These are phyloP conservation scores for Tolypocladium guangdongense DNA, from an alignment of 2,329 filamentous ascomycete species.

Conservation along the genomic window DNA sequence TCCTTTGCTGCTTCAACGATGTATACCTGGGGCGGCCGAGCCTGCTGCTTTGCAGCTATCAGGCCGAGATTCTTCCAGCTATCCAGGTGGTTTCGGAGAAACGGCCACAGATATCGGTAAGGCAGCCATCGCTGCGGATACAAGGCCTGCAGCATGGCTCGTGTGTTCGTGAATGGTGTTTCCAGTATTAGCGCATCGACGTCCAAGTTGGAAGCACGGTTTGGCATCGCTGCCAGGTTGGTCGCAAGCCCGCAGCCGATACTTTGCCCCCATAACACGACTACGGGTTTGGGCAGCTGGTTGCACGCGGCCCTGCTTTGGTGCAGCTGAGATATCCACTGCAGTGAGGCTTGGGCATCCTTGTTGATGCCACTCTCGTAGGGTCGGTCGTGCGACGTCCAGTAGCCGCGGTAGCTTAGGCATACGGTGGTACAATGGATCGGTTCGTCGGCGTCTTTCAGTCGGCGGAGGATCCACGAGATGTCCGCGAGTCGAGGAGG, in stretches of 20 bases:
- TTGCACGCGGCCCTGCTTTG: conserved; percentile 8
- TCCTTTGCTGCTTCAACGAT: conserved; percentile 47
- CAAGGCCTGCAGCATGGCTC: conserved; percentile 57
- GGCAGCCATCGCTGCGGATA: conserved; percentile 75
- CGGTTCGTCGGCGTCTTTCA: conserved; percentile 26
- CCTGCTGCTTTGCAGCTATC: conserved; percentile 21
- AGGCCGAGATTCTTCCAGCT: conserved; percentile 38
- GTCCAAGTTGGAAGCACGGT: conserved; percentile 25
- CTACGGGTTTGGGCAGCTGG: conserved; percentile 16
- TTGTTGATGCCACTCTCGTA: conserved; percentile 59
- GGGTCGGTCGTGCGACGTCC: conserved; percentile 63
- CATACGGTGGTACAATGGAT: conserved; percentile 38
- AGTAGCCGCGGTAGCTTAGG: conserved; percentile 61
- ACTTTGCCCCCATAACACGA: conserved; percentile 68
- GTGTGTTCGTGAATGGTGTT: conserved; percentile 63
- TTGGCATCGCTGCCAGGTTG: conserved; percentile 35
- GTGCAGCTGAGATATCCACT: conserved; percentile 45
- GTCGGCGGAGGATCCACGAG: conserved; percentile 37
- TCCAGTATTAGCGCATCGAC: conserved; percentile 53
- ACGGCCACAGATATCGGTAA: conserved; percentile 64
- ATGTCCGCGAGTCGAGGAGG: conserved; percentile 46
- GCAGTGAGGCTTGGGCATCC: conserved; percentile 54
- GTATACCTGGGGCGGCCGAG: conserved; percentile 26
- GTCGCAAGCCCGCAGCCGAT: conserved; percentile 64
- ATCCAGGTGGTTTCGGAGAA: conserved; percentile 55